Evolutionary conservation across 2,329 filamentous ascomycete species (phyloP).

Genomic region (Cytospora paraplurivora): DNA sequence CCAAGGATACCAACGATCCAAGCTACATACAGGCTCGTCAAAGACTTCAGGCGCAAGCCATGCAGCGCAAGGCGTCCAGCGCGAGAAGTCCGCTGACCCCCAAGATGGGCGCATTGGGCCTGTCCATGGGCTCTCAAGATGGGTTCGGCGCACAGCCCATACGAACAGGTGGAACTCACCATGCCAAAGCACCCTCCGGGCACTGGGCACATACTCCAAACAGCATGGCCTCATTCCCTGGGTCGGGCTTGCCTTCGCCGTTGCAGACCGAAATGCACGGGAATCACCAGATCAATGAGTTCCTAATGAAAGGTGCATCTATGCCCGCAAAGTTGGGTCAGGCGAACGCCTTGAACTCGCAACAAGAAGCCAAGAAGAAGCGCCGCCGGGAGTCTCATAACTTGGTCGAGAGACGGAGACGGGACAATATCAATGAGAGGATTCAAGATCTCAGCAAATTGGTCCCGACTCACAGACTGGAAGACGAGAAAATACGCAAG

Average conservation of each 20-base stretch:
- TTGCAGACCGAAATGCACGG: constrained; percentile 63
- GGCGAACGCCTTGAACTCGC: constrained; percentile 52
- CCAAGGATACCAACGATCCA: constrained; percentile 52
- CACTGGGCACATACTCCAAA: constrained; percentile 89
- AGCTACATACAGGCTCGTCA: constrained; percentile 62
- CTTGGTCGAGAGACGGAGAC: constrained; percentile 87
- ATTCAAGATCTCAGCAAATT: constrained; percentile 96
- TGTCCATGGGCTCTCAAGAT: constrained; percentile 69
- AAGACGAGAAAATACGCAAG: constrained; percentile 96
- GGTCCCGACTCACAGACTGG: constrained; percentile 86
- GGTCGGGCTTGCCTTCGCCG: constrained; percentile 87
- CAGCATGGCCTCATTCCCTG: constrained; percentile 82
- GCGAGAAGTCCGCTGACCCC: constrained; percentile 81
- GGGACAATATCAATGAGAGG: constrained; percentile 98
- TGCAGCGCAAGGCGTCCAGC: constrained; percentile 74
- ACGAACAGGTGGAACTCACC: constrained; percentile 64
- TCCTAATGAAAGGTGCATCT: constrained; percentile 85
- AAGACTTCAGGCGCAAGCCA: constrained; percentile 57
- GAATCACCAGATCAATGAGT: constrained; percentile 80
- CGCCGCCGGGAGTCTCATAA: constrained; percentile 94
- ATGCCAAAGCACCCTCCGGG: constrained; percentile 82
- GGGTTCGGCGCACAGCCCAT: constrained; percentile 79
- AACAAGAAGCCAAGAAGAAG: constrained; percentile 92
- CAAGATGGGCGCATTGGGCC: constrained; percentile 75
- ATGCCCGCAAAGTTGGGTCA: constrained; percentile 81